phyloP scores from a whole-genome alignment of 176 grass and related monocot genomes.

The Hsuehochloa calcarea region DNA sequence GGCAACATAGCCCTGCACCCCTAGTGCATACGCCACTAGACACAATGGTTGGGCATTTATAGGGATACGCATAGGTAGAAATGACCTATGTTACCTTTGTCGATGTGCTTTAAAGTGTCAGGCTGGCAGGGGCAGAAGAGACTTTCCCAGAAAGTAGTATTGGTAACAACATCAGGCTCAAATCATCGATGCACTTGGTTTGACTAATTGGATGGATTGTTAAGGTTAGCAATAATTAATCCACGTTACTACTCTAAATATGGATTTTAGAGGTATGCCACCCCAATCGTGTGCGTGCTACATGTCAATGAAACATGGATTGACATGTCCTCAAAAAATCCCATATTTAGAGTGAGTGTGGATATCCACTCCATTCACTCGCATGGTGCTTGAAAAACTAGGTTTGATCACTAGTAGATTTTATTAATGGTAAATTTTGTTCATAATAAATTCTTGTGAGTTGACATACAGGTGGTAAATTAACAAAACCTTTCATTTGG shows the following conservation, averaged over 20 bases:
- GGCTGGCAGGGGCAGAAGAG: background rate
- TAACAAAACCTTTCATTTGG: background rate
- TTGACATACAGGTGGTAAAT: background rate
- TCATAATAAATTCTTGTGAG: background rate
- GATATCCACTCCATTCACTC: background rate
- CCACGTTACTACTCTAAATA: background rate
- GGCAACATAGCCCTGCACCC: too few relatives aligned
- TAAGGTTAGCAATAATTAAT: background rate
- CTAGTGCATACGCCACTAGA: too few relatives aligned
- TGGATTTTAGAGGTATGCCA: background rate
- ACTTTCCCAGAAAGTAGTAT: background rate
- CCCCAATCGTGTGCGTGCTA: background rate
- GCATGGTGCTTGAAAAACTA: background rate
- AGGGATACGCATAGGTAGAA: background rate
- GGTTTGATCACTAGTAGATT: background rate
- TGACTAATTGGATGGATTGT: background rate
- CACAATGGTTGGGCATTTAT: background rate
- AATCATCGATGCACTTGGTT: background rate
- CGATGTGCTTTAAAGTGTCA: background rate
- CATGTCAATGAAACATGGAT: background rate
- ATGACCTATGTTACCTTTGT: background rate
- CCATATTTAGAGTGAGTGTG: background rate
- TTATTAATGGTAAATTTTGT: background rate
- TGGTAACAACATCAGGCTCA: background rate
- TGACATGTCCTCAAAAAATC: background rate